Conservation (phyloP, 257 asterid genomes). For the Parsonsia alboflavescens region DNA sequence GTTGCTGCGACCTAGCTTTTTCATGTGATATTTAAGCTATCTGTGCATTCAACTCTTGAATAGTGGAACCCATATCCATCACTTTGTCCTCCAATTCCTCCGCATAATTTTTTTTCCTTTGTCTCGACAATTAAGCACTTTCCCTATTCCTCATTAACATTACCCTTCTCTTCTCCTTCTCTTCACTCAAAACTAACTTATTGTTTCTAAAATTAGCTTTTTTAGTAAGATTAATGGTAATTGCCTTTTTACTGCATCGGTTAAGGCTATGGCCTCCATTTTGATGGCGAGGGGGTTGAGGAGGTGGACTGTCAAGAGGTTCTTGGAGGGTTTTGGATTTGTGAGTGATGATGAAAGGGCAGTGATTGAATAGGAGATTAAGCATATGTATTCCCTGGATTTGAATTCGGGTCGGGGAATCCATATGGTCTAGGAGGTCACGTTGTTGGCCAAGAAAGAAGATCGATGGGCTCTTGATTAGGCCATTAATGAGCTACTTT, state of each 20-base stretch:
- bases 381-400: slow-evolving; percentile 88
- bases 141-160: slow-evolving; percentile 95
- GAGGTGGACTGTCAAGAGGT: slow-evolving; percentile 59
- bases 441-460: slow-evolving; percentile 60
- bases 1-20: slow-evolving; percentile 70
- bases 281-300: slow-evolving; percentile 62
- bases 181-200: slow-evolving; percentile 40
- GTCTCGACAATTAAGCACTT: slow-evolving; percentile 95
- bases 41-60: slow-evolving; percentile 82
- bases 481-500: slow-evolving; percentile 68
- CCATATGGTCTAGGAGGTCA: slow-evolving; percentile 90
- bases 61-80: slow-evolving; percentile 78
- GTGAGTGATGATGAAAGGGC: slow-evolving; percentile 47
- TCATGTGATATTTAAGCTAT: slow-evolving; percentile 75
- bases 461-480: slow-evolving; percentile 64
- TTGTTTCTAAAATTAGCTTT: slow-evolving; percentile 24
- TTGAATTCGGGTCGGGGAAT: slow-evolving; percentile 89
- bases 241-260: slow-evolving; percentile 81
- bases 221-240: slow-evolving; percentile 23
- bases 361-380: slow-evolving; percentile 55
- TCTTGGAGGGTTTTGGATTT: slow-evolving; percentile 67
- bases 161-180: slow-evolving; percentile 72
- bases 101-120: slow-evolving; percentile 86
- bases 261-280: slow-evolving; percentile 43
- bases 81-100: slow-evolving; percentile 97